These are phyloP conservation scores for Tetrapyrgos nigripes DNA, from an alignment of 1,284 basidiomycete genomes.

Conservation along the genomic window DNA sequence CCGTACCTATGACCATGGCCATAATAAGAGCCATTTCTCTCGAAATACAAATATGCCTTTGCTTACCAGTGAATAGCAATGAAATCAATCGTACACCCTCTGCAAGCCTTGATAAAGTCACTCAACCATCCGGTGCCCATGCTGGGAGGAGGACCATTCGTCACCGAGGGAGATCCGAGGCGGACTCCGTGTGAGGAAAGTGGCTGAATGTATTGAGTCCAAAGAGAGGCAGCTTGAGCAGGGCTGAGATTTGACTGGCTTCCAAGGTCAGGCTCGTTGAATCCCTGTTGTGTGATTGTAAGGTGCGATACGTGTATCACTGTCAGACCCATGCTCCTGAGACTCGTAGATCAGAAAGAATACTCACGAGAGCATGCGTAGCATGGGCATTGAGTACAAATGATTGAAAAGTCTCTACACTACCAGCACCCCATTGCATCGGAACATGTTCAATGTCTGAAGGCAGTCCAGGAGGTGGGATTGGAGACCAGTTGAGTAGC, in stretches of 20 bases:
- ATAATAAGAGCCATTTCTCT: too few relatives aligned
- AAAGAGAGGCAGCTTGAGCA: constrained; percentile 30
- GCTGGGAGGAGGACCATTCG: constrained; percentile 26
- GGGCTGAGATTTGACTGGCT: constrained; percentile 5
- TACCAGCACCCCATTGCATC: background rate
- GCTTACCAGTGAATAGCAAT: constrained; percentile 34
- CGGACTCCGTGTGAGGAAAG: constrained; percentile 29
- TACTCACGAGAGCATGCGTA: background rate
- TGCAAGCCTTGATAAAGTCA: constrained; percentile 21
- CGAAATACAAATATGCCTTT: too few relatives aligned
- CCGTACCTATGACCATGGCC: too few relatives aligned
- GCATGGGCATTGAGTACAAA: background rate
- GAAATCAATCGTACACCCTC: constrained; percentile 33
- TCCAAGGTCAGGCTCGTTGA: constrained; percentile 12
- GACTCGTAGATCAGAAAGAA: too few relatives aligned
- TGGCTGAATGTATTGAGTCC: constrained; percentile 35
- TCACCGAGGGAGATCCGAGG: constrained; percentile 28
- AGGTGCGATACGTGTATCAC: too few relatives aligned
- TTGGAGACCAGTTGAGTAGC: background rate
- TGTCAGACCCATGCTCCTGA: too few relatives aligned
- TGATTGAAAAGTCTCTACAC: background rate
- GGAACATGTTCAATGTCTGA: background rate
- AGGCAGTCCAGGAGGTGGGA: background rate
- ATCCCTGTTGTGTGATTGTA: too few relatives aligned
- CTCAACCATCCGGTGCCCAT: constrained; percentile 29